These are phyloP conservation scores for Naganishia onofrii DNA, from an alignment of 768 basidiomycete genomes.

Conservation along the genomic window DNA sequence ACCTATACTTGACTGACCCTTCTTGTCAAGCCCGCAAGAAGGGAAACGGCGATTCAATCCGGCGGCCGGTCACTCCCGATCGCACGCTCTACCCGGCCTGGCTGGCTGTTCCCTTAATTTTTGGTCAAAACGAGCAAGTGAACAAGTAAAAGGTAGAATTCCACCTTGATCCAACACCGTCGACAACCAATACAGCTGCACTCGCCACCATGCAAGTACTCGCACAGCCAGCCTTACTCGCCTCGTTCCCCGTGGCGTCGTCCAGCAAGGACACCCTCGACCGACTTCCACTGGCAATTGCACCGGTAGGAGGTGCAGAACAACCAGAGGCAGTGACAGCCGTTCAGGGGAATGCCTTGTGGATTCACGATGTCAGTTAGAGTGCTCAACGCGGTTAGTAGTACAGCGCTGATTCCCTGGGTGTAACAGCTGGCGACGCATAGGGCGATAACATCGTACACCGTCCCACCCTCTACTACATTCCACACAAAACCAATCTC, in stretches of 20 bases:
- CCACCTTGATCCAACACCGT: too few species aligned
- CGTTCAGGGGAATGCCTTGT: constrained; percentile 51
- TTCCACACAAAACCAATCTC: constrained; percentile 45
- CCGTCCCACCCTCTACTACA: constrained; percentile 44
- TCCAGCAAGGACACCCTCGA: constrained; percentile 35
- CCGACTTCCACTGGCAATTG: constrained; percentile 37
- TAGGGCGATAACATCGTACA: constrained; percentile 46
- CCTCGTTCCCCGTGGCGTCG: constrained; percentile 44
- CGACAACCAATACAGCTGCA: too few species aligned
- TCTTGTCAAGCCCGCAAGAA: too few species aligned
- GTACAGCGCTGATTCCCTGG: too few species aligned
- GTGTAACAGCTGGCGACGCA: constrained; percentile 30
- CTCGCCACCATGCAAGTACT: constrained; percentile 26
- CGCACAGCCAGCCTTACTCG: constrained; percentile 40
- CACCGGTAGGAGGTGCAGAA: constrained; percentile 39
- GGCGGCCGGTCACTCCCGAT: not conserved
- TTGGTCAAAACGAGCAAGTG: not conserved
- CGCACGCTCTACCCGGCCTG: not conserved
- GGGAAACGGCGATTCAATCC: not conserved
- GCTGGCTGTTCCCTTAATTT: not conserved
- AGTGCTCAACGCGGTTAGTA: too few species aligned
- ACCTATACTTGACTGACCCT: not conserved
- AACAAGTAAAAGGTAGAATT: too few species aligned
- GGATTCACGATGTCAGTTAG: constrained; percentile 51
- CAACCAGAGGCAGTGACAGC: constrained; percentile 43